Evolutionary conservation across 805 yeast genomes (phyloP), one percentile per base, ranked within the genome.

Genomic region (Yarrowia sp.): DNA sequence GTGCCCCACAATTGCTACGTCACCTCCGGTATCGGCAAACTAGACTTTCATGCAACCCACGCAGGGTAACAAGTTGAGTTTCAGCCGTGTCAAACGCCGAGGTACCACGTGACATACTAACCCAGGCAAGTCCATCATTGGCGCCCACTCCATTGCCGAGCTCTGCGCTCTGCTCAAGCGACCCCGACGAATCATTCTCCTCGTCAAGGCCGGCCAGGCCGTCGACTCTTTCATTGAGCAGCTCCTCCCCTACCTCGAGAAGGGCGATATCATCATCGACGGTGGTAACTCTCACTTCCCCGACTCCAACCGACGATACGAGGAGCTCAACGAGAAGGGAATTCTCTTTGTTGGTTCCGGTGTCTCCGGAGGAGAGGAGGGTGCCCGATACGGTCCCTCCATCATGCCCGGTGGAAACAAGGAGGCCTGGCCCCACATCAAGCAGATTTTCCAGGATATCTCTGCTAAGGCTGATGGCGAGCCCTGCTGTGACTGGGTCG

Each of bases 221-320:
- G 98, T 93, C 74, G 99, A 93, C 77, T 84, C 83, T 72, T 90
- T 93, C 81, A 95, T 93, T 77, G 83, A 85, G 71, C 93, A 90
- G 80, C 83, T 95, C 76, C 78, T 90, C 73, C 98, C 98, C 75
- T 84, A 85, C 83, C 84, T 95, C 80, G 99, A 93, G 79, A 82
- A 90, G 80, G 98, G 96, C 71, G 99, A 93, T 80, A 95, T 93
- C 84, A 90, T 93, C 86, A 95, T 93, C 75, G 99, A 93, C 76
- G 99, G 99, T 83, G 99, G 99, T 84, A 93, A 93, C 91, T 95
- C 98, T 51, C 97, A 93, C 81, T 93, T 88, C 95, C 97, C 97
- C 79, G 99, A 93, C 82, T 79, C 97, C 68, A 92, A 92, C 89
- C 92, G 98, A 83, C 90, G 99, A 81, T 91, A 80, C 83, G 93